Base-by-base conservation (phyloP, 305 asterid genomes). In the Fraxinus velutina region DNA sequence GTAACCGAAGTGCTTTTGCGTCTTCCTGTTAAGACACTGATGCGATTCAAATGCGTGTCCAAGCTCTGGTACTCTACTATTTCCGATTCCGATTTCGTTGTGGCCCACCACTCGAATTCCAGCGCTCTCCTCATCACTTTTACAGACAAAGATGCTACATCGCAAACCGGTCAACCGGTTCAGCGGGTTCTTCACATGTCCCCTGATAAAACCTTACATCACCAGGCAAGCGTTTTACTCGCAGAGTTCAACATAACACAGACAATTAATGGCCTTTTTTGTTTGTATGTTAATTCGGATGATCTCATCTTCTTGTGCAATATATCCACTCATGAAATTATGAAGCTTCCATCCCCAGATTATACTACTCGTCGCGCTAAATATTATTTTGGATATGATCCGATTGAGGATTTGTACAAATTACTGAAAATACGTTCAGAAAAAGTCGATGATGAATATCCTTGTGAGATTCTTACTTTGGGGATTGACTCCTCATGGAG, bases 341-440 rank as follows among this genome's bases (percentile, higher is more conserved):
- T 68, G 37, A 68, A 29, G 74, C 39, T 68, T 29, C 74, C 74
- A 13, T 68, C 74, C 34, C 21, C 74, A 2, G 19, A 0, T 29
- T 68, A 8, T 29, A 29, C 15, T 68, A 68, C 74, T 68, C 37
- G 19, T 68, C 36, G 7, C 6, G 74, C 39, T 29, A 68, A 68
- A 68, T 68, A 68, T 68, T 68, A 68, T 29, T 68, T 68, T 68
- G 74, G 74, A 39, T 68, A 68, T 29, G 74, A 68, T 68, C 74
- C 74, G 3, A 5, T 68, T 68, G 29, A 68, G 19, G 74, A 68
- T 27, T 68, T 68, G 37, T 68, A 68, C 74, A 68, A 68, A 29
- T 29, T 68, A 29, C 74, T 68, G 17, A 68, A 68, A 68, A 27
- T 68, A 68, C 8, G 19, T 27, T 68, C 36, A 68, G 19, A 68